Conservation (phyloP, 1,139 yeast species). For the Pichia sp. region DNA sequence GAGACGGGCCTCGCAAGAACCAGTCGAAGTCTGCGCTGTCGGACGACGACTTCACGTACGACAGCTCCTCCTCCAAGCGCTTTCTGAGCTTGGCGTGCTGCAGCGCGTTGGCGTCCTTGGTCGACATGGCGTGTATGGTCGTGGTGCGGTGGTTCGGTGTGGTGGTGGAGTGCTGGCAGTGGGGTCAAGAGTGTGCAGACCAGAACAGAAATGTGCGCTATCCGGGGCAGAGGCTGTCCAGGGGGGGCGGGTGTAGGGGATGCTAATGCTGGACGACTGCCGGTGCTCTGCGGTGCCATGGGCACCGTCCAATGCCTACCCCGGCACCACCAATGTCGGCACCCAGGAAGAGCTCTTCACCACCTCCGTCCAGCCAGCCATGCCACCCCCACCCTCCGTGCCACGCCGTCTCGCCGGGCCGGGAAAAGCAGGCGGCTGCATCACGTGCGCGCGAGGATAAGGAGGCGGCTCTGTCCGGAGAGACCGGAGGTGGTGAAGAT, state of each 20-base stretch:
- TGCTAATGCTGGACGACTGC: no score
- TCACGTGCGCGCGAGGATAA: neutral
- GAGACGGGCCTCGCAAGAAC: constrained; percentile 18
- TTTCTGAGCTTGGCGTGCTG: constrained; percentile 22
- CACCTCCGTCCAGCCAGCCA: neutral
- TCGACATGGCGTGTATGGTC: neutral
- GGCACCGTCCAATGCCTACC: no score
- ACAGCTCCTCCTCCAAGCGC: constrained; percentile 23
- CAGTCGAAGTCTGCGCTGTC: constrained; percentile 23
- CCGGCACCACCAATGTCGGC: no score
- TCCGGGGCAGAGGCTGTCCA: no score
- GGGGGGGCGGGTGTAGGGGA: no score
- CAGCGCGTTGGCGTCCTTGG: constrained; percentile 11
- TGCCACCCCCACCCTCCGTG: constrained; percentile 1
- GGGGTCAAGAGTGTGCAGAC: neutral
- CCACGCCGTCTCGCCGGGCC: neutral
- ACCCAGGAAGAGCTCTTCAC: no score
- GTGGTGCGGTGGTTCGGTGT: neutral
- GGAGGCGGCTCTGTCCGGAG: neutral
- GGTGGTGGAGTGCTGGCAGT: neutral
- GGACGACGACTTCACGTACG: constrained; percentile 11
- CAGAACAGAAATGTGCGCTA: neutral
- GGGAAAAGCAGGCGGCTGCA: neutral
- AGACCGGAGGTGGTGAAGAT: neutral
- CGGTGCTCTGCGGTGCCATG: no score